These are phyloP conservation scores for Geoglossum glabrum DNA, from an alignment of 495 filamentous ascomycete species.

Conservation along the genomic window DNA sequence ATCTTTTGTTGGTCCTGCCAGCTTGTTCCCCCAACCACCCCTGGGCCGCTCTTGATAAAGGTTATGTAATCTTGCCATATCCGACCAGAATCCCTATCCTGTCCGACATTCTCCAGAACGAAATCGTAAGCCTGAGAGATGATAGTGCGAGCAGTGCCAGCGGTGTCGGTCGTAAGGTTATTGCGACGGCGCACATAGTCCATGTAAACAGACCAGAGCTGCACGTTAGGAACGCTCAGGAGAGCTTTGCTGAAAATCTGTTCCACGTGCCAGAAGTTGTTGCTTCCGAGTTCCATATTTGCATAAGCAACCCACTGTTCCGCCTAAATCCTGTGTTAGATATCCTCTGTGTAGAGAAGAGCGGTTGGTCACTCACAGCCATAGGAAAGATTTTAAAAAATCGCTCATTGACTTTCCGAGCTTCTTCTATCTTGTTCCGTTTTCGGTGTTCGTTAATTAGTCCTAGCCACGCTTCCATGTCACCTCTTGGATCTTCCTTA, in stretches of 20 bases:
- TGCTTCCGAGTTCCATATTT: slow-evolving; percentile 67
- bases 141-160: slow-evolving; percentile 49
- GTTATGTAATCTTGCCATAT: slow-evolving; percentile 89
- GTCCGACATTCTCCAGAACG: slow-evolving; percentile 69
- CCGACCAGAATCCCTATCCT: slow-evolving; percentile 76
- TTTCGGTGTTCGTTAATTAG: slow-evolving; percentile 71
- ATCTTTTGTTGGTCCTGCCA: slow-evolving; percentile 98
- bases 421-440: slow-evolving; percentile 62
- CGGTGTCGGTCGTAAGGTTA: slow-evolving; percentile 61
- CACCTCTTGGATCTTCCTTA: slow-evolving; percentile 75
- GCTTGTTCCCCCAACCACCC: slow-evolving; percentile 56
- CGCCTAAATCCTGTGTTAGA: slow-evolving; percentile 33
- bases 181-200: slow-evolving; percentile 86
- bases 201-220: slow-evolving; percentile 83
- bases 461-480: slow-evolving; percentile 71
- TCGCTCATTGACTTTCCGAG: slow-evolving; percentile 59
- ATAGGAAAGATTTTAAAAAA: slow-evolving; percentile 76
- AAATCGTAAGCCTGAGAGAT: slow-evolving; percentile 77
- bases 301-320: slow-evolving; percentile 74
- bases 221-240: slow-evolving; percentile 50
- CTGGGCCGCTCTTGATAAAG: slow-evolving; percentile 72
- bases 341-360: slow-evolving; percentile 1
- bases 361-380: slow-evolving; percentile 44
- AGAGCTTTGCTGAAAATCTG: slow-evolving; percentile 61
- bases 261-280: slow-evolving; percentile 59